phyloP scores from a whole-genome alignment of 2,329 filamentous ascomycete genomes.

The Verruconis gallopava region DNA sequence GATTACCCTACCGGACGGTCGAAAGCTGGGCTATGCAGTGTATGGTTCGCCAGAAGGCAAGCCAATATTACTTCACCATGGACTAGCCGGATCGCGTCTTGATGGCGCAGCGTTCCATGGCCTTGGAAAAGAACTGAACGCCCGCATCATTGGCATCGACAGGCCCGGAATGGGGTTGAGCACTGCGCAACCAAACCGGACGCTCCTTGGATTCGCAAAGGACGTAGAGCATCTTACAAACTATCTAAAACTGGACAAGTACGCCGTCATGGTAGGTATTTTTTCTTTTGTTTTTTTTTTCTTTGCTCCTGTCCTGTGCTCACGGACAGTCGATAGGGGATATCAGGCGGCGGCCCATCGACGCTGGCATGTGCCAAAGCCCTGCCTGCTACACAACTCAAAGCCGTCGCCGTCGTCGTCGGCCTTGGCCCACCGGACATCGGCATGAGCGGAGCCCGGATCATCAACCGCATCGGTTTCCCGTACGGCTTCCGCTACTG shows the following conservation, averaged over 20 bases:
- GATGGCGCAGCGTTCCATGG: conserved; percentile 18
- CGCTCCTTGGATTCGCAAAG: conserved; percentile 15
- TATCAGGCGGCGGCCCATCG: conserved; percentile 22
- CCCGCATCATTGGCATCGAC: conserved; percentile 18
- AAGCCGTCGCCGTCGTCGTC: conserved; percentile 18
- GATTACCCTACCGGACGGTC: conserved; percentile 23
- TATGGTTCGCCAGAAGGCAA: conserved; percentile 19
- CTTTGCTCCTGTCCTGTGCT: too few species aligned
- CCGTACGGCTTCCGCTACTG: conserved; percentile 19
- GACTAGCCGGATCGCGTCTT: conserved; percentile 19
- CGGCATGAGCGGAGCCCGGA: conserved; percentile 19
- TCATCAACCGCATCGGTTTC: conserved; percentile 20
- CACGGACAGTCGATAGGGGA: conserved; percentile 14
- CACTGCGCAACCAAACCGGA: conserved; percentile 15
- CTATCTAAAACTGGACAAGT: conserved; percentile 15
- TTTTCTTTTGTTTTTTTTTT: too few species aligned
- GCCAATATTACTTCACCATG: conserved; percentile 20
- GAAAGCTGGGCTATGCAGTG: conserved; percentile 24
- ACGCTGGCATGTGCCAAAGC: conserved; percentile 19
- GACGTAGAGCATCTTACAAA: conserved; percentile 17
- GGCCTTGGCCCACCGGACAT: conserved; percentile 25
- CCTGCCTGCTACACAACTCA: conserved; percentile 16
- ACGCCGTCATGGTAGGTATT: conserved; percentile 17
- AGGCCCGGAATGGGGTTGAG: conserved; percentile 20
- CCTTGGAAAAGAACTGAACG: conserved; percentile 14